A percentile compares a stretch with the other conserved stretches of the same genome.
Conservation (phyloP, 495 filamentous ascomycete genomes). For the Symbiotaphrina buchneri region DNA sequence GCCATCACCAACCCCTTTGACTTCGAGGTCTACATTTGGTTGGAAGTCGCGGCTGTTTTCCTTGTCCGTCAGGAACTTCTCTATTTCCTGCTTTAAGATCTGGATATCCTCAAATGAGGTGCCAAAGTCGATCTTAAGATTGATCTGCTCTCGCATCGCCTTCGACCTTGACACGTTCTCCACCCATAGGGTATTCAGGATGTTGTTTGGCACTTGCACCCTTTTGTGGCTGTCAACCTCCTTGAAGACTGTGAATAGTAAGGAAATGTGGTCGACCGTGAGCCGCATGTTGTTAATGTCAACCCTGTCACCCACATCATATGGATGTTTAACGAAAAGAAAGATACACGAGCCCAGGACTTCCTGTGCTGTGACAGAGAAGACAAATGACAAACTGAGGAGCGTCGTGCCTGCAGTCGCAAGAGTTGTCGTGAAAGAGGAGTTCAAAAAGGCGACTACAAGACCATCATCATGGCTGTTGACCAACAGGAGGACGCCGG, state of each 20-base stretch:
- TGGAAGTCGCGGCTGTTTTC: slow-evolving; percentile 88
- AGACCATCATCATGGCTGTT: slow-evolving; percentile 7
- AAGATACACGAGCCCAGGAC: slow-evolving; percentile 93
- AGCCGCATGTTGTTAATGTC: slow-evolving; percentile 56
- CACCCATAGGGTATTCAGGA: slow-evolving; percentile 77
- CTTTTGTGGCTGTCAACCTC: slow-evolving; percentile 59
- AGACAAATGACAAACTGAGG: slow-evolving; percentile 85
- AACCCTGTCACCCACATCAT: slow-evolving; percentile 83
- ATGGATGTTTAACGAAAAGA: slow-evolving; percentile 91
- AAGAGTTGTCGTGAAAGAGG: slow-evolving; percentile 63
- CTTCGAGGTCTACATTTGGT: slow-evolving; percentile 53
- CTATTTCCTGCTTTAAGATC: slow-evolving; percentile 56
- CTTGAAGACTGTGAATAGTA: slow-evolving; percentile 86
- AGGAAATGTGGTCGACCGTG: slow-evolving; percentile 78
- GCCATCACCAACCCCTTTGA: slow-evolving; percentile 48
- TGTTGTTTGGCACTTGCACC: slow-evolving; percentile 77
- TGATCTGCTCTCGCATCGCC: slow-evolving; percentile 73
- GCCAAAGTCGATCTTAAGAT: slow-evolving; percentile 59
- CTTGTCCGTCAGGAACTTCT: slow-evolving; percentile 58
- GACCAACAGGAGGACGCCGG: background rate
- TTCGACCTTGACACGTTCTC: slow-evolving; percentile 81
- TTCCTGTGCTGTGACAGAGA: slow-evolving; percentile 77
- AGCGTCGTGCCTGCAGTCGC: slow-evolving; percentile 90
- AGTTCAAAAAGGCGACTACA: slow-evolving; percentile 60
- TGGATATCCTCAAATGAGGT: slow-evolving; percentile 79